Base-by-base conservation (phyloP, 2,329 filamentous ascomycete species). In the Xylaria sp. region DNA sequence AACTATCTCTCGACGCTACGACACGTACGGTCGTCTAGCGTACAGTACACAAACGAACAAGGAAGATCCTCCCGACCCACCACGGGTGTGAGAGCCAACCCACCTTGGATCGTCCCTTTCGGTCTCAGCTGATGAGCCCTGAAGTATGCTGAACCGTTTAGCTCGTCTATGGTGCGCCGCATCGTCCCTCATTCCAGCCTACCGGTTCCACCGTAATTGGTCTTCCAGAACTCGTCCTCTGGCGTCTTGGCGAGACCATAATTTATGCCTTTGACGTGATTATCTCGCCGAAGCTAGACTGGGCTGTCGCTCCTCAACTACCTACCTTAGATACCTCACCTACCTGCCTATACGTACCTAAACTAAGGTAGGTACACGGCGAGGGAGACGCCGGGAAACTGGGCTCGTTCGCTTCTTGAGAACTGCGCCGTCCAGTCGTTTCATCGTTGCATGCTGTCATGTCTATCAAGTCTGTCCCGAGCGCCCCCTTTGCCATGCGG, bases 191-290 rank as follows among this genome's bases (percentile, higher is more conserved):
- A 48, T 67, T 64, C 65, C 68, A 60, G 65, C 55, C 63, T 54
- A 56, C 63, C 69, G 65, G 66, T 64, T 64, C 66, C 69, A 56
- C 68, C 54, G 64, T 65, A 56, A 71, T 71, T 65, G 64, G 50
- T 63, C 65, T 72, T 72, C 64, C 65, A 71, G 71, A 72, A 72
- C 57, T 57, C 54, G 70, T 69, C 67, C 67, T 61, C 34, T 67
- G 62, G 53, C 61, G 68, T 42, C 71, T 71, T 71, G 68, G 69
- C 69, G n/a, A 64, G 62, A 51, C 62, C 62, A 14, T 62, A 63
- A 47, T 61, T 68, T 48, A 63, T 66, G 59, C 56, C 63, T 21
- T 60, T 64, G 51, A 66, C 45, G 24, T 68, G 65, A 57, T 61
- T 34, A 55, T 60, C 42, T 58, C 55, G 34, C 51, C 61, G 9